Evolutionary conservation across 2,329 filamentous ascomycete species (phyloP).

Genomic region (Trichophyton simii): DNA sequence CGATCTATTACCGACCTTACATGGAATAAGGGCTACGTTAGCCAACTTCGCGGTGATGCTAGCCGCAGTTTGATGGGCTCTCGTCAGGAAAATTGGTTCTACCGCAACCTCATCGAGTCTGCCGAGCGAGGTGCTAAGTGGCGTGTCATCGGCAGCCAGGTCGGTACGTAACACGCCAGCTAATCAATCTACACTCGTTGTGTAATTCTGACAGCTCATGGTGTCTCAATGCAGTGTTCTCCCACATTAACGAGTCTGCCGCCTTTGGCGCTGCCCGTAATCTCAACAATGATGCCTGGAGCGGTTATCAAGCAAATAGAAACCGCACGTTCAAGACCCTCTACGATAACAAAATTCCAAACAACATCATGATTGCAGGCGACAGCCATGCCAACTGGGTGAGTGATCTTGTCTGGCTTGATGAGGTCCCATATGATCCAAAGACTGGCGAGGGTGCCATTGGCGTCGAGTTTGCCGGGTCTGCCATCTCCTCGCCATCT

Average conservation of each 20-base stretch:
- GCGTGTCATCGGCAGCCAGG: conserved; percentile 48
- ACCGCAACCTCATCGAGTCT: conserved; percentile 45
- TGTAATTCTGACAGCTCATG: neutral
- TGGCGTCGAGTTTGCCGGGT: conserved; percentile 54
- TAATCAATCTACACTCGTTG: too few relatives aligned
- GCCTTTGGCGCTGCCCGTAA: conserved; percentile 22
- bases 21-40: conserved; percentile 51
- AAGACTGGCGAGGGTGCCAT: conserved; percentile 44
- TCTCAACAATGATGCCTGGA: conserved; percentile 48
- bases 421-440: conserved; percentile 39
- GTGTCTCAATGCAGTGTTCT: conserved; percentile 25
- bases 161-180: conserved; percentile 4
- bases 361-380: conserved; percentile 61
- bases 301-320: conserved; percentile 57
- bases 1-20: conserved; percentile 48
- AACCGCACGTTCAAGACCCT: conserved; percentile 58
- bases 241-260: conserved; percentile 20
- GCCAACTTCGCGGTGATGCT: conserved; percentile 52
- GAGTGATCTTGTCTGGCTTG: conserved; percentile 47
- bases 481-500: conserved; percentile 50
- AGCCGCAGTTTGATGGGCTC: conserved; percentile 58
- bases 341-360: conserved; percentile 54
- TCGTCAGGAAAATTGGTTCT: conserved; percentile 65
- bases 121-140: conserved; percentile 52
- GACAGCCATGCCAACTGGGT: conserved; percentile 59